phyloP scores from a whole-genome alignment of 2,329 filamentous ascomycete genomes.

The Hypomyces perniciosus region DNA sequence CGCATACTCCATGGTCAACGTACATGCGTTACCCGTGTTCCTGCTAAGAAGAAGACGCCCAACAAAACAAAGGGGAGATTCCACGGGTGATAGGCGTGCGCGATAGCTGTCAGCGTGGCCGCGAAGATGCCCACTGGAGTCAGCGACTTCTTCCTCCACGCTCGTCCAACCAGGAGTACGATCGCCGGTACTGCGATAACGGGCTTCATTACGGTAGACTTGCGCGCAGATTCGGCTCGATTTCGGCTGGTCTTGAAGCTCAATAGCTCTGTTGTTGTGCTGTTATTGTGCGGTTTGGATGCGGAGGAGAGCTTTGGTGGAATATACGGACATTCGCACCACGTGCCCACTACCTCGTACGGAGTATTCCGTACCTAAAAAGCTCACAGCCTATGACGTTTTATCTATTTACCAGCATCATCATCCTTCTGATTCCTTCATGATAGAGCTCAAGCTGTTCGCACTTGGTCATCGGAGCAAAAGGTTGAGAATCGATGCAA shows the following conservation, averaged over 20 bases:
- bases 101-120: constrained; percentile 65
- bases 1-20: constrained; percentile 11
- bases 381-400: too few relatives aligned
- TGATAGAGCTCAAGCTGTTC: too few relatives aligned
- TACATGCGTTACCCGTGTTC: constrained; percentile 78
- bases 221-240: background rate
- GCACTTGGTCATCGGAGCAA: too few relatives aligned
- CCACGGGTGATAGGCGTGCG: constrained; percentile 90
- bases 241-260: too few relatives aligned
- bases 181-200: constrained; percentile 54
- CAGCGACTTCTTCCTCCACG: constrained; percentile 67
- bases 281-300: background rate
- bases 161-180: constrained; percentile 57
- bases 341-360: too few relatives aligned
- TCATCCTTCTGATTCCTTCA: too few relatives aligned
- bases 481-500: too few relatives aligned
- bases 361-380: too few relatives aligned
- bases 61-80: constrained; percentile 83
- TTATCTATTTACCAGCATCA: too few relatives aligned
- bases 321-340: too few relatives aligned
- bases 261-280: background rate
- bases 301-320: too few relatives aligned
- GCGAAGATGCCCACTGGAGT: constrained; percentile 69
- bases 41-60: constrained; percentile 78
- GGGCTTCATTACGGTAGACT: constrained; percentile 44